Conservation (phyloP, 352 stramenopile species). For the Globisporangium spinosum region DNA sequence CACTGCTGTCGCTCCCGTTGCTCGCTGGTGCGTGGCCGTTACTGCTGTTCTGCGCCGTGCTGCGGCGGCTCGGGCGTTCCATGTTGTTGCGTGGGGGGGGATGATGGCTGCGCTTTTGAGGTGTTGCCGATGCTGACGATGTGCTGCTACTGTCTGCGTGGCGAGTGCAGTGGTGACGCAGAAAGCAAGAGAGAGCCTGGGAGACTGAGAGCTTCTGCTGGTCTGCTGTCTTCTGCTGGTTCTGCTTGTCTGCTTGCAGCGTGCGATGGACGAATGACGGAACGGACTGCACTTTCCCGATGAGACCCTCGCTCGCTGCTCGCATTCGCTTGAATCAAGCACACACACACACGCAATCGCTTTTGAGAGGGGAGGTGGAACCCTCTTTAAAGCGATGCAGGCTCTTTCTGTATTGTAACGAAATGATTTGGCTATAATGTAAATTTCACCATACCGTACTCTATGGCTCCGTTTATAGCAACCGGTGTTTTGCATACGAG, state of each 20-base stretch:
- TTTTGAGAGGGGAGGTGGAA: not conserved
- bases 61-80: slow-evolving; percentile 54
- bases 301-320: not conserved
- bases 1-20: slow-evolving; percentile 24
- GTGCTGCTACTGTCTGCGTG: not conserved
- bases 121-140: not conserved
- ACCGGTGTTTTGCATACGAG: not conserved
- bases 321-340: not conserved
- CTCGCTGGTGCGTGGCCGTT: slow-evolving; percentile 26
- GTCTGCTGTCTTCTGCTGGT: not conserved
- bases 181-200: not conserved
- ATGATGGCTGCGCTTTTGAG: not conserved
- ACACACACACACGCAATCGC: not conserved
- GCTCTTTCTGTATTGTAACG: not conserved
- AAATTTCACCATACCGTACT: not conserved
- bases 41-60: slow-evolving; percentile 19
- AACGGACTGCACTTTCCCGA: slow-evolving; percentile 8
- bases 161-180: not conserved
- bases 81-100: slow-evolving; percentile 16
- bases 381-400: slow-evolving; percentile 2
- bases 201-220: not conserved
- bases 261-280: slow-evolving; percentile 4
- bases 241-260: not conserved
- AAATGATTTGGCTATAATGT: not conserved
- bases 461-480: not conserved